phyloP scores from a whole-genome alignment of 192 early-diverging fungal genomes.

The Spizellomyces punctatus region DNA sequence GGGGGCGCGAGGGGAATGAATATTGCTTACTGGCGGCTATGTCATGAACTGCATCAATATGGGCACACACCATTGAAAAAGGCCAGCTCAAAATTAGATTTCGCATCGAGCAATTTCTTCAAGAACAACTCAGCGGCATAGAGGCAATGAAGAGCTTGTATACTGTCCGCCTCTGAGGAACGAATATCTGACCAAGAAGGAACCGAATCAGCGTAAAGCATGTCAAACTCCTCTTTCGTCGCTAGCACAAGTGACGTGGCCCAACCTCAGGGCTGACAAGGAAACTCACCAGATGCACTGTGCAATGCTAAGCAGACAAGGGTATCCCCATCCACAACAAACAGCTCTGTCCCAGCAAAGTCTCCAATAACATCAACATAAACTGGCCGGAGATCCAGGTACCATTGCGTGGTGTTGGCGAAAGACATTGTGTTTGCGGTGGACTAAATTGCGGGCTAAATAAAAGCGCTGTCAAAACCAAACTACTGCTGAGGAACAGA shows the following conservation, averaged over 20 bases:
- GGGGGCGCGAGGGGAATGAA: background rate
- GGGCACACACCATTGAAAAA: conserved; percentile 33
- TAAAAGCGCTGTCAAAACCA: too few relatives aligned
- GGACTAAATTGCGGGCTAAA: too few relatives aligned
- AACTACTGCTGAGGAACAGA: too few relatives aligned
- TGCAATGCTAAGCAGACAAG: conserved; percentile 8
- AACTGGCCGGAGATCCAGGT: conserved; percentile 1
- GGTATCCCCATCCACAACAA: conserved; percentile 45
- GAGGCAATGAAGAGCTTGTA: conserved; percentile 19
- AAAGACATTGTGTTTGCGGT: too few relatives aligned
- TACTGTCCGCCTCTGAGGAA: too few relatives aligned
- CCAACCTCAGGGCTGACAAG: too few relatives aligned
- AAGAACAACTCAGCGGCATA: conserved; percentile 37
- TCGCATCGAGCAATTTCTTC: conserved; percentile 23
- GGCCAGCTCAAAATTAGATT: conserved; percentile 36
- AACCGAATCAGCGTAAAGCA: too few relatives aligned
- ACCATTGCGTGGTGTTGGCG: conserved; percentile 6
- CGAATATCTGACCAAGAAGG: too few relatives aligned
- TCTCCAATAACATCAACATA: conserved; percentile 45
- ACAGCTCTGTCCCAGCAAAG: conserved; percentile 47
- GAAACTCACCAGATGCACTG: too few relatives aligned
- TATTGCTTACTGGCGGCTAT: background rate
- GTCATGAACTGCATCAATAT: background rate
- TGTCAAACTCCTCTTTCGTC: too few relatives aligned
- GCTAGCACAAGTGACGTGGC: too few relatives aligned